Evolutionary conservation across 1,284 basidiomycete species (phyloP), one percentile per base, ranked within the genome.

Genomic region (Chondrostereum purpureum): DNA sequence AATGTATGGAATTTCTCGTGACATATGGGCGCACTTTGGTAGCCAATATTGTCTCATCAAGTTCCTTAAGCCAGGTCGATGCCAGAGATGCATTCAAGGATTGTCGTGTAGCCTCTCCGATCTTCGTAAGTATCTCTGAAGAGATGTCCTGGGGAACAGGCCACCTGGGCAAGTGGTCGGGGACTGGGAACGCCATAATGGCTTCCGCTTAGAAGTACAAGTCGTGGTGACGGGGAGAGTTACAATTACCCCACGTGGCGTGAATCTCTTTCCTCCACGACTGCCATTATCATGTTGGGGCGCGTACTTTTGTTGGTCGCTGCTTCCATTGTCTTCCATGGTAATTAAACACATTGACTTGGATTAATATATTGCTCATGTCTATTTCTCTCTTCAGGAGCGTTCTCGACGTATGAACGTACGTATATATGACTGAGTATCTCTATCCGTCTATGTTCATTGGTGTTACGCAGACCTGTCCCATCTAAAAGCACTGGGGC

Each of bases 121-220:
- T 72, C 59, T 78, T 83, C 37, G 74, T 70, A 37, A 90, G 70
- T 22, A 89, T 77, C 46, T 70, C 69, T 0, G 83, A 83, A 13
- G 83, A 80, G 6, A 80, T 72, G 62, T 86, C 83, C 53, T 77
- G 73, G 31, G 70, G 66, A 52, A 64, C 57, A 44, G 69, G 65
- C 51, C 63, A 64, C 41, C 78, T 75, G 19, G 84, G 83, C 35
- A 87, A 68, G 62, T 88, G 83, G 13, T 75, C 60, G 49, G 83
- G 84, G 50, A 85, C 56, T 44, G 78, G 76, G 61, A 87, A 86
- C 27, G 84, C 78, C 84, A 88, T 88, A 53, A 49, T 47, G 31
- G n/a, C n/a, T n/a, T n/a, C n/a, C n/a, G n/a, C n/a, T n/a, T n/a
- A n/a, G n/a, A n/a, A n/a, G 46, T 42, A 35, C 37, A 24, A 33